Conservation (phyloP, 2,329 filamentous ascomycete genomes). For the Calonectria pteridis region DNA sequence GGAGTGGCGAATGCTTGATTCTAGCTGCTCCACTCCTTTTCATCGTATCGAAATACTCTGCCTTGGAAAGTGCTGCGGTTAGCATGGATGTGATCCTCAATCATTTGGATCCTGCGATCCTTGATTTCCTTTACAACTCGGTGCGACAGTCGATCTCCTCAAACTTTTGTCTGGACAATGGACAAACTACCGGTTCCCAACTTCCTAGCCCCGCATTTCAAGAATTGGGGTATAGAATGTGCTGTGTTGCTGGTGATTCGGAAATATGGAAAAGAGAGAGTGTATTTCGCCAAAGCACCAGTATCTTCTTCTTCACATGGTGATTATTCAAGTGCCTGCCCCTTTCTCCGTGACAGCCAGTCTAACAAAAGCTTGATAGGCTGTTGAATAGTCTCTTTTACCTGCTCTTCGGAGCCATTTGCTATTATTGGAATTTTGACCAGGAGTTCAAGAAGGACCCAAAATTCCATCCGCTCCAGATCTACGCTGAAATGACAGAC, state of each 20-base stretch:
- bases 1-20: background rate
- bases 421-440: background rate
- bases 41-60: background rate
- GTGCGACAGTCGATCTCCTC: background rate
- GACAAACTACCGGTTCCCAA: background rate
- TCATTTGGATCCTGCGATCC: background rate
- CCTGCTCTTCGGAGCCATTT: background rate
- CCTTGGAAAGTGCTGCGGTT: no score
- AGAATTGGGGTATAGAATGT: background rate
- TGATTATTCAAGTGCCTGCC: background rate
- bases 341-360: background rate
- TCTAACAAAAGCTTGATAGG: background rate
- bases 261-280: background rate
- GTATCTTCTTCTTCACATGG: background rate
- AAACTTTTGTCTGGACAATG: background rate
- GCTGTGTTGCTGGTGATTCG: background rate
- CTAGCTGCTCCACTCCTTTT: background rate
- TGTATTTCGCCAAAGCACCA: background rate
- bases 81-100: background rate
- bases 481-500: background rate
- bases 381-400: background rate
- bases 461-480: background rate
- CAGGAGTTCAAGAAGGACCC: background rate
- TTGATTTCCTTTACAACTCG: background rate
- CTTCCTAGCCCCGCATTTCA: background rate